Percentiles rank a stretch among this genome's conserved stretches.
These are phyloP conservation scores for Peronospora destructor DNA, from an alignment of 352 stramenopile genomes.

Conservation along the genomic window DNA sequence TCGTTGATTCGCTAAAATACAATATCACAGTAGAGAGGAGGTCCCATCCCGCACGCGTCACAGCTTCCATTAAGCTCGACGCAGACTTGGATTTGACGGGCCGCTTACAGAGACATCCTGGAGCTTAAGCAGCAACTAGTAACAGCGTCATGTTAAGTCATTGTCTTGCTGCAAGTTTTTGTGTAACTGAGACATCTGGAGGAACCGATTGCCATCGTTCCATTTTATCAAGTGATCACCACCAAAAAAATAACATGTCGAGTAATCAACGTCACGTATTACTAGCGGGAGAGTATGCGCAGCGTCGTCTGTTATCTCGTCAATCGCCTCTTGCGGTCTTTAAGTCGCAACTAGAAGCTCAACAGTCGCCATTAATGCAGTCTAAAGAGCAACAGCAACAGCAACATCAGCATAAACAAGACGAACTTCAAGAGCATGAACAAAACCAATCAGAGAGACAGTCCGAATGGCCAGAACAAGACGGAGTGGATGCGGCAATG, in stretches of 20 bases:
- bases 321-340: constrained; percentile 23
- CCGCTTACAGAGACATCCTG: constrained; percentile 18
- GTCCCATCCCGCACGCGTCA: constrained; percentile 10
- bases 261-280: constrained; percentile 28
- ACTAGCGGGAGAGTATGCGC: constrained; percentile 32
- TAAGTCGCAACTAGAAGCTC: constrained; percentile 21
- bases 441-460: constrained; percentile 19
- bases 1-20: background rate
- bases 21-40: constrained; percentile 8
- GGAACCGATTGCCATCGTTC: constrained; percentile 20
- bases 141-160: constrained; percentile 24
- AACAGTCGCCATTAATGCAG: constrained; percentile 9
- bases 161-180: constrained; percentile 28
- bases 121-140: constrained; percentile 19
- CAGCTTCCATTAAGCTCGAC: background rate
- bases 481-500: constrained; percentile 13
- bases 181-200: constrained; percentile 25
- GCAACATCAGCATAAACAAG: constrained; percentile 10
- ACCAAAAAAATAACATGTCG: constrained; percentile 14
- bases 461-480: constrained; percentile 20
- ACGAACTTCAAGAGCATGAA: constrained; percentile 16
- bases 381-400: constrained; percentile 2
- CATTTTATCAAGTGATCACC: constrained; percentile 12
- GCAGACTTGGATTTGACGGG: constrained; percentile 22
- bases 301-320: constrained; percentile 19